phyloP scores from a whole-genome alignment of 257 asterid genomes.

The Fraxinus americana region DNA sequence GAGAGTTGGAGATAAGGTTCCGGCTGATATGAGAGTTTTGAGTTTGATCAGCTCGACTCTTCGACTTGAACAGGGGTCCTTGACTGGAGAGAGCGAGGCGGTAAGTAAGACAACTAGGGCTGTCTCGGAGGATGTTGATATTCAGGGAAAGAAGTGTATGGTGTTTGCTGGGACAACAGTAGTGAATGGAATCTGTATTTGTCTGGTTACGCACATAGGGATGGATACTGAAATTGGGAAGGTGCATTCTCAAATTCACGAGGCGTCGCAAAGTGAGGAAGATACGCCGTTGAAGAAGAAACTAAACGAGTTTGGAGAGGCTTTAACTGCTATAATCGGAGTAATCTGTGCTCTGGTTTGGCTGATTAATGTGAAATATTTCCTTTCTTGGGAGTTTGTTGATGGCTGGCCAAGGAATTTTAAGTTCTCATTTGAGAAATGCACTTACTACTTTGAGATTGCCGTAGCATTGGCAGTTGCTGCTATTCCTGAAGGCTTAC shows the following conservation, averaged over 20 bases:
- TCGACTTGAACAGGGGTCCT: conserved; percentile 90
- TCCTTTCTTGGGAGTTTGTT: conserved; percentile 88
- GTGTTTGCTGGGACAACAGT: conserved; percentile 98
- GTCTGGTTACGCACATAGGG: conserved; percentile 87
- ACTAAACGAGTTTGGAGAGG: conserved; percentile 95
- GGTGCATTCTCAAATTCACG: conserved; percentile 94
- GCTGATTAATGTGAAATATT: conserved; percentile 92
- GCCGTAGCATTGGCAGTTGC: conserved; percentile 99
- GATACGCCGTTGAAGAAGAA: conserved; percentile 99
- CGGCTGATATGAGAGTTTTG: conserved; percentile 97
- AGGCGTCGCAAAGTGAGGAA: conserved; percentile 85
- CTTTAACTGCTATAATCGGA: conserved; percentile 81
- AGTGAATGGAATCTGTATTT: conserved; percentile 88
- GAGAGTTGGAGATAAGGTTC: conserved; percentile 96
- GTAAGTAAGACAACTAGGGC: conserved; percentile 85
- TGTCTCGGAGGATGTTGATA: conserved; percentile 84
- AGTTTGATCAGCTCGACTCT: conserved; percentile 88
- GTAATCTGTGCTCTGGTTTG: conserved; percentile 86
- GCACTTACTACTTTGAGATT: conserved; percentile 98
- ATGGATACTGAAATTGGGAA: conserved; percentile 93
- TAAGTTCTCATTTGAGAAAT: conserved; percentile 95
- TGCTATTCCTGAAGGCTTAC: conserved; percentile 98
- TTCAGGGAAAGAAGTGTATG: conserved; percentile 97
- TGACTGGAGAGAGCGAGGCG: conserved; percentile 99
- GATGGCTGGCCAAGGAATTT: conserved; percentile 97